Base-by-base conservation (phyloP, 177 flowering plant genomes). In the Tripterygium wilfordii region DNA sequence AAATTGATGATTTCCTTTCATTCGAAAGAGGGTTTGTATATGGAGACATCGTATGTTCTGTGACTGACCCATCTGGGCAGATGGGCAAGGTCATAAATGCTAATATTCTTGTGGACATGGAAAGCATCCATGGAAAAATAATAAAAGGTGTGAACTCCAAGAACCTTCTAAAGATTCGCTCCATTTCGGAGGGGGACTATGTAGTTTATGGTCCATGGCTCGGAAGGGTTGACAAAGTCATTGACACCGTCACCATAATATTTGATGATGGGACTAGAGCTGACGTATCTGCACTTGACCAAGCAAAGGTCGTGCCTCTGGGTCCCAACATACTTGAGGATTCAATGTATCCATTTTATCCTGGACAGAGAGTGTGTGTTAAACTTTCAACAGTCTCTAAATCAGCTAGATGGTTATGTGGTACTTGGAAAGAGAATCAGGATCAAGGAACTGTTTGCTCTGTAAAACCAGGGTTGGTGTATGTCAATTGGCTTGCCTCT, bases 1-100 rank as follows among this genome's bases (percentile, higher is more conserved):
- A 81, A 63, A 92, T 92, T 40, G 99, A 92, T 45, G 96, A 88
- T 48, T 79, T 86, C 44, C 89, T 92, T 33, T 66, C 85, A 32
- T 88, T 78, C 61, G 96, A 86, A 57, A 82, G 88, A 51, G 76
- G 71, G 23, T 89, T 80, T 43, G 1, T 51, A 9, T 74, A 69
- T 60, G 97, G 95, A 3, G 96, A 89, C 63, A 51, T 83, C 43
- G 97, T 94, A 31, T 70, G 75, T 60, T 67, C 75, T 28, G 60
- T 53, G 5, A 52, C 58, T 22, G 79, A 86, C 28, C 96, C 88
- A 15, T 75, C 76, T 38, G 96, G 86, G 14, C 99, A 84, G 62
- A 69, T 70, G 72, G 99, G 99, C 9, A 72, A 62, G 30, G 85
- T 94, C 22, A 62, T 77, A 31, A 73, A 78, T 48, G 66, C 82